A percentile compares a stretch with the other conserved stretches of the same genome.
Conservation (phyloP, 768 basidiomycete genomes). For the Amanita thiersii region DNA sequence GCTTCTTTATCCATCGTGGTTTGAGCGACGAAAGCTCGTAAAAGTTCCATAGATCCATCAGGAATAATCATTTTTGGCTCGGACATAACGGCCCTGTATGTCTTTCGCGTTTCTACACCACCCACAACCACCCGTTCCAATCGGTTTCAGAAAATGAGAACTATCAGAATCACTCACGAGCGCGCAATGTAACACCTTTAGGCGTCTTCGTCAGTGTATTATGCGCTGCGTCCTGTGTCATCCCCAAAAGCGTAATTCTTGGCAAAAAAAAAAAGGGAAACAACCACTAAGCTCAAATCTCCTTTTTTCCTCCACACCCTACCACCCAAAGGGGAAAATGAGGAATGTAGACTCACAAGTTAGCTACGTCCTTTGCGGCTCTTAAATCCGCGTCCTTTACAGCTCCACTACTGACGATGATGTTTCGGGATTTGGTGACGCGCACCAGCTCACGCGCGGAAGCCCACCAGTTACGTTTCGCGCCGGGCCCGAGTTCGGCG, state of each 20-base stretch:
- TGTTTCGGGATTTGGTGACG: conserved; percentile 72
- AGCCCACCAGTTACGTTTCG: conserved; percentile 83
- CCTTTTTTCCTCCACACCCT: too few relatives aligned
- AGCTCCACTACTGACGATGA: conserved; percentile 67
- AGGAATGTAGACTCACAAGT: conserved; percentile 45
- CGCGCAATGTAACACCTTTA: conserved; percentile 62
- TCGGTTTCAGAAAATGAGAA: not conserved
- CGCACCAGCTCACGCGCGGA: conserved; percentile 67
- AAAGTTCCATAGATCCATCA: conserved; percentile 5
- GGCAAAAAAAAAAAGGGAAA: not conserved
- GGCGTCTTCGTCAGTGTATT: conserved; percentile 50
- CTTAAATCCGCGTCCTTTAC: conserved; percentile 54
- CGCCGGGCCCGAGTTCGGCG: conserved; percentile 41
- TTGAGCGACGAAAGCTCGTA: not conserved
- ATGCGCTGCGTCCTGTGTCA: conserved; percentile 63
- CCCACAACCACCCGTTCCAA: not conserved
- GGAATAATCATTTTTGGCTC: conserved; percentile 65
- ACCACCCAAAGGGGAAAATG: not conserved
- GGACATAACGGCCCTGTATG: conserved; percentile 73
- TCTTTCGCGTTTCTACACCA: conserved; percentile 64
- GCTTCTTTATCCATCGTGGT: not conserved
- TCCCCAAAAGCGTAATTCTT: conserved; percentile 60
- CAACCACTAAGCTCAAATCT: too few relatives aligned
- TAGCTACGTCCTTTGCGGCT: conserved; percentile 65
- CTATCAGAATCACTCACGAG: conserved; percentile 43